Base-by-base conservation (phyloP, 176 grass and related monocot genomes). In the Carex kokanica region DNA sequence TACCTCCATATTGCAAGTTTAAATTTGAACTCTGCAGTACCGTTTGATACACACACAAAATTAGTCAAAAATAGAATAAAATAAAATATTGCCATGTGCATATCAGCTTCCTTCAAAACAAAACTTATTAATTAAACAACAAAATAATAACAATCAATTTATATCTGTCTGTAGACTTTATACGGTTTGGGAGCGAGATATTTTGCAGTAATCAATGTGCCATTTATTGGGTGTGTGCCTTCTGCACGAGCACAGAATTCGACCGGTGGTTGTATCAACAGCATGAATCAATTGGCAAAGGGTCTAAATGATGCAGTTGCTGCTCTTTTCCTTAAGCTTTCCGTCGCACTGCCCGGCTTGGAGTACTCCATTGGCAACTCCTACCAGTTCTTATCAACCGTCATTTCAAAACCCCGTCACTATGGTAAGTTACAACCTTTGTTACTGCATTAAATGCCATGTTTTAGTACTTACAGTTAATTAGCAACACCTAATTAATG, bases 361-460 rank as follows among this genome's bases (percentile, higher is more conserved):
- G 86, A 93, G 66, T 93, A 97, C 84, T 85, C 91, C 18, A 90
- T 93, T 34, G 86, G 85, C 14, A 90, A 60, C 40, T 83, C 94
- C 55, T 91, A 90, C 51, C 84, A 93, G 17, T 25, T 97, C 29
- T 12, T 88, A 34, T 91, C 84, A 25, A 90, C 17, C 40, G n/a
- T 88, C 3, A 78, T 90, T 57, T 41, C 81, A 38, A 78, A 84
- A 24, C 91, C 91, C 5, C 20, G 45, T 6, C 31, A 40, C 0
- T 85, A 43, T 17, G 90, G 90, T 95, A 84, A 74, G 85, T 77
- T 49, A 9, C 5, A 51, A 16, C 7, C 24, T 66, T 45, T 25
- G 0, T 43, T 38, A 45, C 8, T 41, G 40, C n/a, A 55, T 15
- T 21, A 8, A 36, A 49, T 8, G 17, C 55, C 24, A 54, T 54